A percentile compares a stretch with the other conserved stretches of the same genome.
Conservation (phyloP, 768 basidiomycete species). For the Russula emetica region DNA sequence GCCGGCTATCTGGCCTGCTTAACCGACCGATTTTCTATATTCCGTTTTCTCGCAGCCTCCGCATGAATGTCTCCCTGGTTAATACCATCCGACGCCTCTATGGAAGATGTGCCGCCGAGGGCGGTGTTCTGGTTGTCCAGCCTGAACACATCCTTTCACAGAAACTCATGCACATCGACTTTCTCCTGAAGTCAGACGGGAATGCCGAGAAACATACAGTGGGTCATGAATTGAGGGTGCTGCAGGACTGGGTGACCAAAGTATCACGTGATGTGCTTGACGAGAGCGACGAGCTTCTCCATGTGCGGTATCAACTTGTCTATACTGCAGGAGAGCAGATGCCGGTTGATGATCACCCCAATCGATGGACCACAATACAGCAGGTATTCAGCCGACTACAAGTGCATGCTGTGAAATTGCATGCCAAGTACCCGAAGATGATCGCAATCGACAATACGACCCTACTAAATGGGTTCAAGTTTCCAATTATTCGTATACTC, state of each 20-base stretch:
- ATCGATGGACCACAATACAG: conserved; percentile 43
- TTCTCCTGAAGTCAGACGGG: conserved; percentile 27
- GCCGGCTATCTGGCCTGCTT: conserved; percentile 42
- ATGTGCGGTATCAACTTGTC: conserved; percentile 45
- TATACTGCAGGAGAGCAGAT: conserved; percentile 42
- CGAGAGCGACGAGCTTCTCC: conserved; percentile 37
- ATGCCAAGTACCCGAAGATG: no score
- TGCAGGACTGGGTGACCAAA: conserved; percentile 1
- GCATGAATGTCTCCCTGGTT: conserved; percentile 27
- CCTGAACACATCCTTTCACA: conserved; percentile 54
- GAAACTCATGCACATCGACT: conserved; percentile 44
- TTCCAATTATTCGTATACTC: conserved; percentile 8
- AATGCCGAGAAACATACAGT: background rate
- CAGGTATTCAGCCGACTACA: conserved; percentile 36
- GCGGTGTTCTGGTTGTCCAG: conserved; percentile 47
- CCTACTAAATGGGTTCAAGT: no score
- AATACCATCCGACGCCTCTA: conserved; percentile 35
- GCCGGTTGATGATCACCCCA: conserved; percentile 40
- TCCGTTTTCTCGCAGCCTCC: conserved; percentile 46
- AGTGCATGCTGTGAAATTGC: conserved; percentile 12
- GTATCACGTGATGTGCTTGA: conserved; percentile 19
- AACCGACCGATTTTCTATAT: conserved; percentile 48
- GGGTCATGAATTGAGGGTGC: background rate
- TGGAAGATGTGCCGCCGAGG: conserved; percentile 37
- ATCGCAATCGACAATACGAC: no score